Evolutionary conservation across 1,284 basidiomycete genomes (phyloP).

Genomic region (Anthracocystis setariae): DNA sequence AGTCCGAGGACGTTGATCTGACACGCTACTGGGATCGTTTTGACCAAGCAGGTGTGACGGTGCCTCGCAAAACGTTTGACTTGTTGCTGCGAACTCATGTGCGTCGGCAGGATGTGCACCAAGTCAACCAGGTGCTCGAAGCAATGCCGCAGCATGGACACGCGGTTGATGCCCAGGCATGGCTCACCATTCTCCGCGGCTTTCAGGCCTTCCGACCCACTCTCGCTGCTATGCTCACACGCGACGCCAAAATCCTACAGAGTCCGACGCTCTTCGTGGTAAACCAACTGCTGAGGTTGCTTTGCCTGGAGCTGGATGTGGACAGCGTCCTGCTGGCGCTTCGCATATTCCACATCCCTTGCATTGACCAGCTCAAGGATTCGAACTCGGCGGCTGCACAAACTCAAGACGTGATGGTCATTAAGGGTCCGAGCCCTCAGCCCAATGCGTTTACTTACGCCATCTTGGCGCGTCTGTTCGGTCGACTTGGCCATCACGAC

Average conservation of each 20-base stretch:
- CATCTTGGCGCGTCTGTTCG: constrained; percentile 20
- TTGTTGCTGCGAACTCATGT: constrained; percentile 37
- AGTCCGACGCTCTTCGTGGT: constrained; percentile 40
- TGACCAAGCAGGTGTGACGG: constrained; percentile 6
- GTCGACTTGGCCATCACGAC: constrained; percentile 14
- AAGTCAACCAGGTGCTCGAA: constrained; percentile 38
- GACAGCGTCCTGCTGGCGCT: constrained; percentile 27
- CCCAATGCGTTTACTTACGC: constrained; percentile 25
- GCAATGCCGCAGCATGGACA: constrained; percentile 35
- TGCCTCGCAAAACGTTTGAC: constrained; percentile 44
- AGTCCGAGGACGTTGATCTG: constrained; percentile 7
- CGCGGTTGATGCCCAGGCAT: constrained; percentile 28
- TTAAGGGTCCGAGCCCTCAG: constrained; percentile 22
- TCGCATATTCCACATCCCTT: constrained; percentile 34
- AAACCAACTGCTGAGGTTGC: constrained; percentile 20
- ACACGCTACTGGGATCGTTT: constrained; percentile 23
- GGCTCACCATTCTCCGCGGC: constrained; percentile 46
- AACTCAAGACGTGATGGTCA: neutral
- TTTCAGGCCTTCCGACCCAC: constrained; percentile 30
- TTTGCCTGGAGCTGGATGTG: constrained; percentile 22
- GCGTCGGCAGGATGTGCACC: constrained; percentile 21
- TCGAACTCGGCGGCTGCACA: no score
- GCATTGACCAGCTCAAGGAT: neutral
- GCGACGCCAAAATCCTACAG: constrained; percentile 26
- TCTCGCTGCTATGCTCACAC: constrained; percentile 22